These are phyloP conservation scores for Cyberlindnera misumaiensis DNA, from an alignment of 805 yeast species.

Conservation along the genomic window DNA sequence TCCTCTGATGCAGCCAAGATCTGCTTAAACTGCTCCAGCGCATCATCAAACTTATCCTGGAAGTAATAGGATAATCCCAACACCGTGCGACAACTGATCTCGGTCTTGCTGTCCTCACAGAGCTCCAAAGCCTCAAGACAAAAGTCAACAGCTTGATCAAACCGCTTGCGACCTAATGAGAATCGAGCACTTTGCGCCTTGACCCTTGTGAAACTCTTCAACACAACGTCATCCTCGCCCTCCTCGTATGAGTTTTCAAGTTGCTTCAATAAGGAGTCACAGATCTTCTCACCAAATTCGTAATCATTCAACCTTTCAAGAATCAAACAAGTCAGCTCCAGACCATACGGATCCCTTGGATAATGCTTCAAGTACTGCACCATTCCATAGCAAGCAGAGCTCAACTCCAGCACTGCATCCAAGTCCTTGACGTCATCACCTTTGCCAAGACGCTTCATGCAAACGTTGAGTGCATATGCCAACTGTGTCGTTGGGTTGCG, in stretches of 20 bases:
- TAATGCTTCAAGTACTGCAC: constrained; percentile 53
- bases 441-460: constrained; percentile 38
- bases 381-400: constrained; percentile 63
- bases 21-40: constrained; percentile 59
- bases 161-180: constrained; percentile 52
- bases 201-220: constrained; percentile 48
- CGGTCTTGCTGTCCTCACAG: constrained; percentile 29
- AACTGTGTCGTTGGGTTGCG: constrained; percentile 61
- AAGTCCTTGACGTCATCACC: constrained; percentile 46
- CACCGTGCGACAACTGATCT: constrained; percentile 56
- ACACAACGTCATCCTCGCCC: constrained; percentile 38
- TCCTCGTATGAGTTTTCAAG: constrained; percentile 54
- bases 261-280: constrained; percentile 37
- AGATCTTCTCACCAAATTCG: constrained; percentile 43
- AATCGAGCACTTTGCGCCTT: constrained; percentile 71
- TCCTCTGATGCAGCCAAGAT: constrained; percentile 53
- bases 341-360: constrained; percentile 53
- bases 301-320: constrained; percentile 69
- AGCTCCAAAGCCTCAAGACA: constrained; percentile 50
- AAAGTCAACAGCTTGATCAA: constrained; percentile 50
- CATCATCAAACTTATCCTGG: constrained; percentile 49
- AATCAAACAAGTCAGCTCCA: constrained; percentile 46
- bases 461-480: constrained; percentile 58
- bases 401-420: constrained; percentile 55
- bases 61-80: constrained; percentile 72